These are phyloP conservation scores for Penicillium salamii DNA, from an alignment of 495 filamentous ascomycete species.

Conservation along the genomic window DNA sequence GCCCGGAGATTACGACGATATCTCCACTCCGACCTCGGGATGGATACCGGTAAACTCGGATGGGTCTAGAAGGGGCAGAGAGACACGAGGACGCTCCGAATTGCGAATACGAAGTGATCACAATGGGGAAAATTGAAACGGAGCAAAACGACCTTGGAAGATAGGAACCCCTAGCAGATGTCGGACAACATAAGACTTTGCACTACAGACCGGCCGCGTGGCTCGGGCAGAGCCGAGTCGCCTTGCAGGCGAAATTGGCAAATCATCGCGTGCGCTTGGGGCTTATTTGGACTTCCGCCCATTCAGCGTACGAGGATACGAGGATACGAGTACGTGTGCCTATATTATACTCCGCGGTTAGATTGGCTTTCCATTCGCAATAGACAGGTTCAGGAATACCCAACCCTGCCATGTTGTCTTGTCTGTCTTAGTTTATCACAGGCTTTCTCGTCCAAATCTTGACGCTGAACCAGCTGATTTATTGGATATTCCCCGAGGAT, in stretches of 20 bases:
- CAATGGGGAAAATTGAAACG: background rate
- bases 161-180: background rate
- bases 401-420: too few species aligned
- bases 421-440: too few species aligned
- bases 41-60: conserved; percentile 11
- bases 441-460: too few species aligned
- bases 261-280: background rate
- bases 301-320: background rate
- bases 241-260: background rate
- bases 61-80: background rate
- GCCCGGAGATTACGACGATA: background rate
- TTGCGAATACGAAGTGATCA: background rate
- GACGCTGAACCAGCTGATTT: background rate
- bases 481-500: background rate
- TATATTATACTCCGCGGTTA: background rate
- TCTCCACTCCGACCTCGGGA: conserved; percentile 1
- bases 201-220: background rate
- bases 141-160: too few species aligned
- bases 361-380: too few species aligned
- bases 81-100: too few species aligned
- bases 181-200: background rate
- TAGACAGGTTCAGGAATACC: too few species aligned
- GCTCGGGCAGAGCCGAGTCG: background rate
- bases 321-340: background rate
- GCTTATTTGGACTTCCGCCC: background rate